phyloP scores from a whole-genome alignment of 768 basidiomycete genomes.

The button mushroom (Agaricus bisporus) region DNA sequence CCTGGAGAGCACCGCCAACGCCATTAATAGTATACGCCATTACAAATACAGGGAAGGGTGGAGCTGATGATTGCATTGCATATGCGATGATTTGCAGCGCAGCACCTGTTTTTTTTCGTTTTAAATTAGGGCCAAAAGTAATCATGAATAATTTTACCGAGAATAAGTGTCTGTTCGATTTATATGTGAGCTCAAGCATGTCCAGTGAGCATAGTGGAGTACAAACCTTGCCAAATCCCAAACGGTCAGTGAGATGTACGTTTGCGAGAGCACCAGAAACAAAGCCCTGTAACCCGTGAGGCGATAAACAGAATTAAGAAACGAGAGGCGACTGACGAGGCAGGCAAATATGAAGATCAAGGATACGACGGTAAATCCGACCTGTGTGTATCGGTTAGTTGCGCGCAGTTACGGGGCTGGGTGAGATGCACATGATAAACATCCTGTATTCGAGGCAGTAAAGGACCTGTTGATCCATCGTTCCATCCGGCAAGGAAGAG shows the following conservation, averaged over 20 bases:
- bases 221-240: conserved; percentile 38
- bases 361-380: conserved; percentile 49
- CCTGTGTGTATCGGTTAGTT: conserved; percentile 20
- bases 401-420: not conserved
- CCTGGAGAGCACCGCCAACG: conserved; percentile 38
- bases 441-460: conserved; percentile 65
- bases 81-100: conserved; percentile 48
- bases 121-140: no score
- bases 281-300: conserved; percentile 27
- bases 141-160: not conserved
- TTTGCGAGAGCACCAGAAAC: conserved; percentile 32
- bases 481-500: conserved; percentile 72
- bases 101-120: conserved; percentile 31
- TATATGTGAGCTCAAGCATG: not conserved
- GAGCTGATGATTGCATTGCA: conserved; percentile 44
- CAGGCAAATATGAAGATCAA: conserved; percentile 47
- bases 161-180: conserved; percentile 5
- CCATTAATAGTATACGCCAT: conserved; percentile 40
- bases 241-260: conserved; percentile 28
- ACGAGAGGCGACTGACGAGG: conserved; percentile 23
- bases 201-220: not conserved
- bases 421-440: conserved; percentile 36
- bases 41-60: conserved; percentile 61
- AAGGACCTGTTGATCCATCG: conserved; percentile 67
- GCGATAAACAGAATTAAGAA: not conserved